Percentiles rank a stretch among this genome's conserved stretches.
Evolutionary conservation across 495 filamentous ascomycete genomes (phyloP).

Genomic region (Penicillium dipodomyicola): DNA sequence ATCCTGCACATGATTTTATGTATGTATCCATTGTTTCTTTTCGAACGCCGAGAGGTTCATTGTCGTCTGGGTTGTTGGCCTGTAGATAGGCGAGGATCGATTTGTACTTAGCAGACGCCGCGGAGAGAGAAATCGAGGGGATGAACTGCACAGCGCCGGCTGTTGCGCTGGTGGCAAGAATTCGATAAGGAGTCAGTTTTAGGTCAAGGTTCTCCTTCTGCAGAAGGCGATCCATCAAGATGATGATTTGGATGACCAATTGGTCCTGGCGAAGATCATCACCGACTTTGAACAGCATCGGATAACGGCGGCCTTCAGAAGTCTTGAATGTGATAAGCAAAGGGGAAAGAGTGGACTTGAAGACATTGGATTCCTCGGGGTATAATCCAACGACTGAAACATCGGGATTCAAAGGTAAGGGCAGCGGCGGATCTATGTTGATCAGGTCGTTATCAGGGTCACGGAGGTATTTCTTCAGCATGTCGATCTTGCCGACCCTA

Average conservation of each 20-base stretch:
- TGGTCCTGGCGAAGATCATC: slow-evolving; percentile 98
- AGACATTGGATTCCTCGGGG: slow-evolving; percentile 84
- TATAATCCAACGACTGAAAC: slow-evolving; percentile 73
- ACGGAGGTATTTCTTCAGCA: slow-evolving; percentile 73
- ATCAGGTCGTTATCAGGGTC: slow-evolving; percentile 88
- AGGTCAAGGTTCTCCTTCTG: slow-evolving; percentile 97
- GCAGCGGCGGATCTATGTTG: slow-evolving; percentile 79
- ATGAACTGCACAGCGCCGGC: slow-evolving; percentile 94
- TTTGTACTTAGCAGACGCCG: slow-evolving; percentile 76
- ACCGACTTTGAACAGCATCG: slow-evolving; percentile 94
- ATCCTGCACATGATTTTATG: slow-evolving; percentile 92
- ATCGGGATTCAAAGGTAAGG: slow-evolving; percentile 84
- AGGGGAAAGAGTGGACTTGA: slow-evolving; percentile 90
- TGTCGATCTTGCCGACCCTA: slow-evolving; percentile 74
- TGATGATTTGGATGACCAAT: slow-evolving; percentile 97
- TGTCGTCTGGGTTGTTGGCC: slow-evolving; percentile 84
- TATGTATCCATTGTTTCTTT: slow-evolving; percentile 94
- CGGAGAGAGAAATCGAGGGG: slow-evolving; percentile 76
- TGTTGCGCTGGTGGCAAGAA: slow-evolving; percentile 84
- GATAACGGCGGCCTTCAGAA: slow-evolving; percentile 69
- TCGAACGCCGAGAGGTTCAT: slow-evolving; percentile 78
- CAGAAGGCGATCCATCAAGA: slow-evolving; percentile 93
- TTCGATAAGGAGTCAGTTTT: slow-evolving; percentile 92
- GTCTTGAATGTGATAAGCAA: slow-evolving; percentile 91
- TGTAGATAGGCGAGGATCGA: slow-evolving; percentile 84